phyloP scores from a whole-genome alignment of 345 rosid species.

The Hypericum perforatum region DNA sequence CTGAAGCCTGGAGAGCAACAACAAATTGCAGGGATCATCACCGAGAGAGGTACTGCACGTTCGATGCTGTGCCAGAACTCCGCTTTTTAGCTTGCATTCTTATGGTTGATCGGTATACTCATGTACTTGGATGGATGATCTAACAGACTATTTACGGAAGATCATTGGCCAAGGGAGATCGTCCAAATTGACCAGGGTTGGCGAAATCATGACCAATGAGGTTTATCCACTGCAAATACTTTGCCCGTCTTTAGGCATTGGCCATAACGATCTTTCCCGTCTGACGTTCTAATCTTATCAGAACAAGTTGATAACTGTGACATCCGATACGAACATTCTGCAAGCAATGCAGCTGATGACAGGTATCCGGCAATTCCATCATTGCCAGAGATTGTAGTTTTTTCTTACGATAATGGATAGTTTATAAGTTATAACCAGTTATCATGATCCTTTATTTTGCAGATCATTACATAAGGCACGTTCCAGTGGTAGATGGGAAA shows the following conservation, averaged over 20 bases:
- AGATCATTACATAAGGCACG: constrained; percentile 69
- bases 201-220: constrained; percentile 79
- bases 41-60: constrained; percentile 60
- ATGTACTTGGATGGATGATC: constrained; percentile 14
- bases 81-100: no score
- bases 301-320: constrained; percentile 56
- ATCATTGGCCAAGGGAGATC: constrained; percentile 60
- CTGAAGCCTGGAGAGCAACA: constrained; percentile 66
- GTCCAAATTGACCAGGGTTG: constrained; percentile 55
- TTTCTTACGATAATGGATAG: not conserved
- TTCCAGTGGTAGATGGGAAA: constrained; percentile 73
- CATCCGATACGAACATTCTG: constrained; percentile 56
- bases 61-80: not conserved
- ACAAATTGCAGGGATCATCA: constrained; percentile 70
- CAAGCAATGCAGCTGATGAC: constrained; percentile 91
- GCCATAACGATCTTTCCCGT: not conserved
- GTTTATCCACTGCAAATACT: constrained; percentile 19
- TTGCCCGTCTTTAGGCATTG: not conserved
- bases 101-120: no score
- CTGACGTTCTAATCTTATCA: constrained; percentile 15
- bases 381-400: not conserved
- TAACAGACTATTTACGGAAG: constrained; percentile 66
- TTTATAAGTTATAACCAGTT: not conserved
- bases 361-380: constrained; percentile 30
- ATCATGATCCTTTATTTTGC: constrained; percentile 10